Percentiles rank a stretch among this genome's conserved stretches.
These are phyloP conservation scores for Phytopythium aichiense DNA, from an alignment of 352 stramenopile species.

Conservation along the genomic window DNA sequence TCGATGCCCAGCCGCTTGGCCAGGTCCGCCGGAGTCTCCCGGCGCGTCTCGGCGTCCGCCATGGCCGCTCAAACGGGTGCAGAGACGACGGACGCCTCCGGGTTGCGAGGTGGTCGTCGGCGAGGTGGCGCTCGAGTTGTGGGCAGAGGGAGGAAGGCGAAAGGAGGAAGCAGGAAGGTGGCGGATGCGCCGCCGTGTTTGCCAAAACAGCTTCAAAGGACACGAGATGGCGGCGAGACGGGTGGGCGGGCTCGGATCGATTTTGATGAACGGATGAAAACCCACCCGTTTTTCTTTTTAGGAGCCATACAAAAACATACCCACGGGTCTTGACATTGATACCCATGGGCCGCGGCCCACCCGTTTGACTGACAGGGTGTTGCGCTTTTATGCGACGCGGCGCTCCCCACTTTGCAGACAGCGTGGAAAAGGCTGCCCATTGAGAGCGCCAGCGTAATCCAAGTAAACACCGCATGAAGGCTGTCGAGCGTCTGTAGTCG, in stretches of 20 bases:
- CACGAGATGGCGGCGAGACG: neutral
- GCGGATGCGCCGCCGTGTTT: neutral
- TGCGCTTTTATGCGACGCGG: neutral
- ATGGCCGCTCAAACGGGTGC: neutral
- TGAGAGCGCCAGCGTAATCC: too few species aligned
- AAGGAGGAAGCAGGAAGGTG: neutral
- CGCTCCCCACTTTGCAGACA: too few species aligned
- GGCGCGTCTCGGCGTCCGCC: conserved; percentile 1
- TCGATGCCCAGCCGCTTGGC: conserved; percentile 58
- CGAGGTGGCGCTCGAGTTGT: neutral
- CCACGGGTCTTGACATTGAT: too few species aligned
- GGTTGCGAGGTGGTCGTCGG: neutral
- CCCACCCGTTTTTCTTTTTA: too few species aligned
- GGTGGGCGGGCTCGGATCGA: neutral
- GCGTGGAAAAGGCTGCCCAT: too few species aligned
- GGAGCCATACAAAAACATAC: neutral
- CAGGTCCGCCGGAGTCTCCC: conserved; percentile 17
- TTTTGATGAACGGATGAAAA: too few species aligned
- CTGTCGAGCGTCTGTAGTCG: too few species aligned
- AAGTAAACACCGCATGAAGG: too few species aligned
- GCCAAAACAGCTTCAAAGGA: neutral
- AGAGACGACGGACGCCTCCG: neutral
- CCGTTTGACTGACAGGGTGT: neutral
- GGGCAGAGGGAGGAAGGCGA: too few species aligned
- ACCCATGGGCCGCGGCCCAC: neutral